Conservation (phyloP, 2,329 filamentous ascomycete genomes). For the Epichloe glyceriae region DNA sequence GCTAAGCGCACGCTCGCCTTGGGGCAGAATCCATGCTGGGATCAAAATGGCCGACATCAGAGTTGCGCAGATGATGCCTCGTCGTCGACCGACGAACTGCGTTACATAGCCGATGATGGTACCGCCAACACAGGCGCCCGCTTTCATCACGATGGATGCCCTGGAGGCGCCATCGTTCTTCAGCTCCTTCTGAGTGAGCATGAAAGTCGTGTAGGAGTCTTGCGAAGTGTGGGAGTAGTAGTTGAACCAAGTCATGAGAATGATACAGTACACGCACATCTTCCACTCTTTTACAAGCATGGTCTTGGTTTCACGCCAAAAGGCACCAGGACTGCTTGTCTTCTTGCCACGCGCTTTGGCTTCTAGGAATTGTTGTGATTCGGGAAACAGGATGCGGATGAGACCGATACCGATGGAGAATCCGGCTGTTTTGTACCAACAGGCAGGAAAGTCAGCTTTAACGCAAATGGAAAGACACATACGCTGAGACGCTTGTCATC, state of each 20-base stretch:
- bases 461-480: not conserved
- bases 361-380: constrained; percentile 63
- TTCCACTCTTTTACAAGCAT: constrained; percentile 63
- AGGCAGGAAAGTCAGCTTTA: not conserved
- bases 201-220: constrained; percentile 72
- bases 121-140: constrained; percentile 61
- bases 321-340: constrained; percentile 32
- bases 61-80: constrained; percentile 49
- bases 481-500: not conserved
- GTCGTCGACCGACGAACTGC: constrained; percentile 62
- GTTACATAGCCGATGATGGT: constrained; percentile 62
- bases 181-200: constrained; percentile 60
- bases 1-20: constrained; percentile 44
- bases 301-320: constrained; percentile 55
- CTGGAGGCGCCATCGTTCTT: constrained; percentile 49
- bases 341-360: constrained; percentile 48
- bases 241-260: constrained; percentile 69
- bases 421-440: constrained; percentile 29
- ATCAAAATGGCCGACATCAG: constrained; percentile 49
- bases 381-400: constrained; percentile 55
- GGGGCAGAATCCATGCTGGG: constrained; percentile 57
- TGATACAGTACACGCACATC: constrained; percentile 63
- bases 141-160: constrained; percentile 74
- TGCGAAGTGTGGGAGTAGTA: constrained; percentile 69
- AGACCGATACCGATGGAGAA: constrained; percentile 57